A percentile compares a stretch with the other conserved stretches of the same genome.
Evolutionary conservation across 2,329 filamentous ascomycete genomes (phyloP).

Genomic region (Aspergillus fijiensis): DNA sequence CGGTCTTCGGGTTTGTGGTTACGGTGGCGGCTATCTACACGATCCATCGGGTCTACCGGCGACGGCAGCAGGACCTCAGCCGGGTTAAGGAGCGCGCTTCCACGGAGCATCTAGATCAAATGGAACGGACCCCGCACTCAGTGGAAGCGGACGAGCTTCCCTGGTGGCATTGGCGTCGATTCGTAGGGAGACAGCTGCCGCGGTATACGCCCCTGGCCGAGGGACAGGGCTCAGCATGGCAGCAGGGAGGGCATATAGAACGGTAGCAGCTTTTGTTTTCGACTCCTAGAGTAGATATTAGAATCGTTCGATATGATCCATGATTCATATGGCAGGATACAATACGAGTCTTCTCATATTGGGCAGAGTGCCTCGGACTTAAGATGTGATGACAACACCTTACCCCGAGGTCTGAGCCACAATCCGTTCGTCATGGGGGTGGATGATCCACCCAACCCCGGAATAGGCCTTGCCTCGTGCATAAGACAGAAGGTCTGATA

Average conservation of each 20-base stretch:
- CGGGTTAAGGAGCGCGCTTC: slow-evolving; percentile 9
- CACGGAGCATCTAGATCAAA: slow-evolving; percentile 19
- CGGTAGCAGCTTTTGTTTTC: not conserved
- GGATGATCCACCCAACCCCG: not conserved
- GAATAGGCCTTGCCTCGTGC: not conserved
- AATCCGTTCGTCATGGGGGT: not conserved
- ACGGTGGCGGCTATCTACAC: slow-evolving; percentile 12
- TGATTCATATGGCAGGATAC: not conserved
- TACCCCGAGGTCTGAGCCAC: not conserved
- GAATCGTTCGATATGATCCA: not conserved
- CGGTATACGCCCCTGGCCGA: slow-evolving; percentile 31
- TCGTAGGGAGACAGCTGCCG: slow-evolving; percentile 22
- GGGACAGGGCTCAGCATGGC: slow-evolving; percentile 2
- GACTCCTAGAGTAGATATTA: not conserved
- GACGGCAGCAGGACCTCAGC: slow-evolving; percentile 4
- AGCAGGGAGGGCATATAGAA: not conserved
- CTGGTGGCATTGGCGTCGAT: slow-evolving; percentile 35
- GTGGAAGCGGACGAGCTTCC: slow-evolving; percentile 10
- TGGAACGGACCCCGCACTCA: slow-evolving; percentile 21
- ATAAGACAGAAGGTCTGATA: not conserved
- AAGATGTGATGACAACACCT: not conserved
- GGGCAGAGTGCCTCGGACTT: not conserved
- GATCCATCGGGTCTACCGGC: slow-evolving; percentile 14
- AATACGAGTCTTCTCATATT: not conserved
- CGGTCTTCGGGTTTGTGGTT: slow-evolving; percentile 12